Base-by-base conservation (phyloP, 805 yeast species). In the Starmerella apis region DNA sequence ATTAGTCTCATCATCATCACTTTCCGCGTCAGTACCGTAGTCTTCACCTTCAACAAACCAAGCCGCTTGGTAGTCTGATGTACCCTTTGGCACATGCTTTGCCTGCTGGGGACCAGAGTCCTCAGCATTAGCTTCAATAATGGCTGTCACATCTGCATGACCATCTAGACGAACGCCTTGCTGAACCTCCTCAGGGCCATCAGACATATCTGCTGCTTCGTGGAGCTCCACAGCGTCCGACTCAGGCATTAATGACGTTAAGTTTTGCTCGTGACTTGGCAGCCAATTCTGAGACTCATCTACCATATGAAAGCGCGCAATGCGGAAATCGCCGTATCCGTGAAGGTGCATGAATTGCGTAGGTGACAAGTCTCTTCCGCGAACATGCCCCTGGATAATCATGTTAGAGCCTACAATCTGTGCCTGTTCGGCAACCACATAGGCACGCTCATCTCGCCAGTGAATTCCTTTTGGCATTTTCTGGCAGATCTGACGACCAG, bases 381-480 rank as follows among this genome's bases (percentile, higher is more conserved):
- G 77, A 4, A 85, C 86, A 4, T 79, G 75, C 45, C 98, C 99
- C 62, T 80, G 82, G 6, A 92, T 75, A 6, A 76, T 76, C 33
- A 87, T 63, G 25, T 69, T 61, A 4, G 66, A 60, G 16, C 68
- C 44, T n/a, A 22, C 42, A 71, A 76, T 76, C 20, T 64, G 57
- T 0, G 83, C 71, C 3, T 66, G 61, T 57, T 87, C 94, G 1
- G 94, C 88, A 9, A 92, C 74, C 47, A 92, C 47, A 68, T 87
- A 92, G 7, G 95, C 90, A 62, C 98, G 74, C n/a, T 80, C 68
- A 59, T 90, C 96, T 68, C 97, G 80, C 97, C 98, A 92, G 22
- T 77, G 77, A 43, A 94, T 72, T 0, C 85, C 78, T 61, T 80
- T 81, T 24, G 98, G 98, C 59, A 81, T 77, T 67, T 80, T 84